Evolutionary conservation across 2,329 filamentous ascomycete species (phyloP).

Genomic region (Epicoccum sorghinum): DNA sequence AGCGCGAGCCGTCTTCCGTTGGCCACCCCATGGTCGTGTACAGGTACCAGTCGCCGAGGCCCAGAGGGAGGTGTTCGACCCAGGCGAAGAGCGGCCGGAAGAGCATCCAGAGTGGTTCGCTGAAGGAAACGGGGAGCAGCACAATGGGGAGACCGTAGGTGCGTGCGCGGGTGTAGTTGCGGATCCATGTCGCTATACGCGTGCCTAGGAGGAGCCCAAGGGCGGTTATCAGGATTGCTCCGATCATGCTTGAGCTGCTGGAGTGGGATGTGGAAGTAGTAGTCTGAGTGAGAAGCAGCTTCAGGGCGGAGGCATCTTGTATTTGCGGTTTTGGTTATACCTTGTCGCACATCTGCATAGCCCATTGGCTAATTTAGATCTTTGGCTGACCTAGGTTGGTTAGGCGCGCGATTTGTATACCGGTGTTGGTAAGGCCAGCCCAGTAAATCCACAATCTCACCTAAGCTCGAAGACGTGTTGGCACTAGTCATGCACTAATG

Average conservation of each 20-base stretch:
- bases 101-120: slow-evolving; percentile 31
- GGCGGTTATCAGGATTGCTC: not conserved
- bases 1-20: slow-evolving; percentile 22
- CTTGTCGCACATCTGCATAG: too few species aligned
- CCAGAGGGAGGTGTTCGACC: slow-evolving; percentile 24
- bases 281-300: too few species aligned
- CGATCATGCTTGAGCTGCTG: too few species aligned
- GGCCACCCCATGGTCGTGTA: slow-evolving; percentile 35
- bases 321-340: too few species aligned
- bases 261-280: too few species aligned
- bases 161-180: slow-evolving; percentile 21
- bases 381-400: not conserved
- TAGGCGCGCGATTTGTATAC: not conserved
- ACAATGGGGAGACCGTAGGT: slow-evolving; percentile 25
- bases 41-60: slow-evolving; percentile 26
- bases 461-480: not conserved
- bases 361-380: too few species aligned
- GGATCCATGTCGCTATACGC: slow-evolving; percentile 11
- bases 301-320: too few species aligned
- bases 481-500: not conserved
- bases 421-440: not conserved
- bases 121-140: slow-evolving; percentile 27
- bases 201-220: not conserved
- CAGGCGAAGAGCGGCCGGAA: slow-evolving; percentile 24
- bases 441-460: not conserved